A percentile compares a stretch with the other conserved stretches of the same genome.
These are phyloP conservation scores for Bryoglossum gracile DNA, from an alignment of 495 filamentous ascomycete species.

Conservation along the genomic window DNA sequence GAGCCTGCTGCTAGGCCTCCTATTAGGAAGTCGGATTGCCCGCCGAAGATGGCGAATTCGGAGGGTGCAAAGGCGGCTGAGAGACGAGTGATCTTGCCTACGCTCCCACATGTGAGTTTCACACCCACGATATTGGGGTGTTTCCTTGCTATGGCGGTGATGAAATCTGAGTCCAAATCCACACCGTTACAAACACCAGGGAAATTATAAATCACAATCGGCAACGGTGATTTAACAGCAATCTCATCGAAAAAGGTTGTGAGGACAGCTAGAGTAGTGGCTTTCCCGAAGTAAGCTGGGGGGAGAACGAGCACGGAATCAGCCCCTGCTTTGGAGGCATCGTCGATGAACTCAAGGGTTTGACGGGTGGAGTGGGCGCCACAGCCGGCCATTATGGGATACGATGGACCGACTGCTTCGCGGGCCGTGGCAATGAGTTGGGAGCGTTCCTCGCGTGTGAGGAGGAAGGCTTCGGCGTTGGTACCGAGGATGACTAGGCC, in stretches of 20 bases:
- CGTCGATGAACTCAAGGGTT: constrained; percentile 48
- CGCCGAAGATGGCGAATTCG: constrained; percentile 25
- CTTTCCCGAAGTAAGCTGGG: constrained; percentile 23
- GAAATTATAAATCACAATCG: constrained; percentile 30
- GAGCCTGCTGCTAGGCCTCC: constrained; percentile 23
- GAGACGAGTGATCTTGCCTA: constrained; percentile 27
- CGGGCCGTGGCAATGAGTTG: constrained; percentile 46
- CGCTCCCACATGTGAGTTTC: constrained; percentile 33
- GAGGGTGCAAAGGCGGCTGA: constrained; percentile 11
- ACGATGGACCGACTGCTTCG: constrained; percentile 40
- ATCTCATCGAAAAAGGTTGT: constrained; percentile 23
- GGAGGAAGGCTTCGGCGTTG: constrained; percentile 58
- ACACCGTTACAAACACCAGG: constrained; percentile 26
- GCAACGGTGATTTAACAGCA: constrained; percentile 21
- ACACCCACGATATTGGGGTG: constrained; percentile 31
- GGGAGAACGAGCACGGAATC: constrained; percentile 34
- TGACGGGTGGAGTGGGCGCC: constrained; percentile 59
- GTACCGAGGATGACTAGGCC: constrained; percentile 58
- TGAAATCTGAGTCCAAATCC: constrained; percentile 30
- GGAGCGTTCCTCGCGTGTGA: constrained; percentile 53
- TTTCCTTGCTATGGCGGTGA: constrained; percentile 10
- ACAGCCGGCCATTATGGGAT: constrained; percentile 56
- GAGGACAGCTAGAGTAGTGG: constrained; percentile 18
- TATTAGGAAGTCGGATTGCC: constrained; percentile 28
- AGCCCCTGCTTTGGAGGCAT: constrained; percentile 44